A percentile compares a stretch with the other conserved stretches of the same genome.
Evolutionary conservation across 2,329 filamentous ascomycete species (phyloP).

Genomic region (Calonectria pauciramosa): DNA sequence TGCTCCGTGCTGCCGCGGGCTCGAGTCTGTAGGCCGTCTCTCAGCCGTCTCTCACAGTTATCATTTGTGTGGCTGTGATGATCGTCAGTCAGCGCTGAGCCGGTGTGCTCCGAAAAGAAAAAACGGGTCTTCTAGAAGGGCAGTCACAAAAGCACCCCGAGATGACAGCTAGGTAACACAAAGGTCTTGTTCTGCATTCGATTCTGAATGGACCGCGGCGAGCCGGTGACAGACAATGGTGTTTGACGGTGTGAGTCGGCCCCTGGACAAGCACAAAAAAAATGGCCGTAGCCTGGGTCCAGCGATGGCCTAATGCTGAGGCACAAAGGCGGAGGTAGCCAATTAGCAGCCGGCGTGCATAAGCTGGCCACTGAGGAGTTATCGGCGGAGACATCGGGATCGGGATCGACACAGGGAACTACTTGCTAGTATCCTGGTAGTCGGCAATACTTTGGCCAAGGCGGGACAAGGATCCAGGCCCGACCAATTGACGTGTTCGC

Average conservation of each 20-base stretch:
- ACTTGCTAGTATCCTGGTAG: background rate
- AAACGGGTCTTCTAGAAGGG: background rate
- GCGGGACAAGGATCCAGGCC: background rate
- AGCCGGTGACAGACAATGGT: background rate
- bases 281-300: background rate
- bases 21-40: background rate
- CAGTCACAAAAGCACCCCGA: background rate
- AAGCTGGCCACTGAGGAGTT: background rate
- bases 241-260: background rate
- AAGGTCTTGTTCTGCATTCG: background rate
- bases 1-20: background rate
- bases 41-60: background rate
- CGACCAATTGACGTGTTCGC: background rate
- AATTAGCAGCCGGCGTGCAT: background rate
- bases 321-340: background rate
- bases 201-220: background rate
- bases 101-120: background rate
- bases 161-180: background rate
- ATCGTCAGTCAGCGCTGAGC: background rate
- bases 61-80: background rate
- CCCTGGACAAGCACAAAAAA: background rate
- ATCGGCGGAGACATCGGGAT: slow-evolving; percentile 2
- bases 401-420: slow-evolving; percentile 7
- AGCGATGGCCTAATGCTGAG: background rate
- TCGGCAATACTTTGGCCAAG: background rate